Evolutionary conservation across 2,329 filamentous ascomycete species (phyloP).

Genomic region (Aureobasidium pullulans): DNA sequence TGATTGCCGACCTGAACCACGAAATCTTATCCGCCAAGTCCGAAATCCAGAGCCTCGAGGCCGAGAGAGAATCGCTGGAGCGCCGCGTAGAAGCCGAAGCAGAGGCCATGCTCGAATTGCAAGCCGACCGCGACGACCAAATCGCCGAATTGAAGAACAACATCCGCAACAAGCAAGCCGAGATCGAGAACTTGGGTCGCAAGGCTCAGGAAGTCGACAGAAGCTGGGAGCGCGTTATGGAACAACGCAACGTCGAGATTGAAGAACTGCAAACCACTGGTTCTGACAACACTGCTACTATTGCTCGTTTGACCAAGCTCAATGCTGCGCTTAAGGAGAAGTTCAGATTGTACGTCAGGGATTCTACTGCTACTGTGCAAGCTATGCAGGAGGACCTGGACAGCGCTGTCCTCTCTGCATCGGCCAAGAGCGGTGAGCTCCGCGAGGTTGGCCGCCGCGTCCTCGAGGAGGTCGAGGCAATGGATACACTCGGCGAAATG

Average conservation of each 20-base stretch:
- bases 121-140: constrained; percentile 26
- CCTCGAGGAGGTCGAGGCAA: constrained; percentile 19
- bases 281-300: constrained; percentile 18
- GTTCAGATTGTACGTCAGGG: constrained; percentile 29
- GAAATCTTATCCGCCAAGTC: constrained; percentile 14
- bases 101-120: constrained; percentile 28
- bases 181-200: constrained; percentile 26
- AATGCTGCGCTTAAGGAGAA: constrained; percentile 23
- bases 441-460: constrained; percentile 2
- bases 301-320: constrained; percentile 21
- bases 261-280: constrained; percentile 26
- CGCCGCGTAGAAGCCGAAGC: constrained; percentile 29
- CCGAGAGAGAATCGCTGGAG: constrained; percentile 26
- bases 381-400: constrained; percentile 18
- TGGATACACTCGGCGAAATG: constrained; percentile 19
- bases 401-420: neutral
- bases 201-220: constrained; percentile 31
- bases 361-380: constrained; percentile 23
- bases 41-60: constrained; percentile 21
- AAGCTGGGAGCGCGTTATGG: constrained; percentile 33
- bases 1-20: constrained; percentile 24
- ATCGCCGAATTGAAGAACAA: constrained; percentile 24
- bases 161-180: constrained; percentile 28
- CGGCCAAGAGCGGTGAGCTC: neutral
- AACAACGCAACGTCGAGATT: constrained; percentile 32